Evolutionary conservation across 1,284 basidiomycete species (phyloP), one percentile per base, ranked within the genome.

Genomic region (Fistulina hepatica): DNA sequence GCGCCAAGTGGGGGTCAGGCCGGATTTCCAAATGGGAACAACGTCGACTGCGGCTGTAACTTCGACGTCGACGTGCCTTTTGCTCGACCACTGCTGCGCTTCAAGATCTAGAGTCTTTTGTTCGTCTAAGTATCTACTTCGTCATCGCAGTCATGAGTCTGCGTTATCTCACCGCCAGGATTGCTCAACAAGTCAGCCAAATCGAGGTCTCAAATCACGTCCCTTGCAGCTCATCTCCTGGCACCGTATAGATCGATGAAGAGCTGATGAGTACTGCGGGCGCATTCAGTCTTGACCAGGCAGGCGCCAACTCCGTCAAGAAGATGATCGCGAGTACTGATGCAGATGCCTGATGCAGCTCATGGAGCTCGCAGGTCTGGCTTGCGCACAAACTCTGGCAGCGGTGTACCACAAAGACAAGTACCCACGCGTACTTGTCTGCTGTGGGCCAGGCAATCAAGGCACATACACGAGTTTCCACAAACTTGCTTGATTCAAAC

Each of bases 281-380:
- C 1, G 88, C 88, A 3, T 97, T 92, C 67, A 89, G 84, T 50
- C 64, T 97, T 26, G 90, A 94, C 52, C 91, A 94, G 71, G 88
- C 81, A 38, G 20, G 41, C 37, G 19, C 3, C 36, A 20, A 11
- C 16, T 19, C 15, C 11, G 13, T 21, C 34, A 21, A 13, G 17
- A 11, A 17, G 13, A 26, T 26, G 22, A 20, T 20, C 13, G 20
- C 12, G n/a, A 42, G 25, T 36, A 32, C 42, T 30, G 25, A 25
- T 19, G 41, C 36, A 30, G 11, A 21, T 15, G n/a, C 12, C 31
- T 9, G 31, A 17, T 36, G 5, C 44, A 95, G 86, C 65, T 99
- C 20, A 98, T 98, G 93, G 94, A 99, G 55, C 73, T 99, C 3
- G 95, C 95, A n/a, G 95, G 95, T 0, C 65, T 97, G 11, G 82